Evolutionary conservation across 345 rosid genomes (phyloP).

Genomic region (Linum usitatissimum): DNA sequence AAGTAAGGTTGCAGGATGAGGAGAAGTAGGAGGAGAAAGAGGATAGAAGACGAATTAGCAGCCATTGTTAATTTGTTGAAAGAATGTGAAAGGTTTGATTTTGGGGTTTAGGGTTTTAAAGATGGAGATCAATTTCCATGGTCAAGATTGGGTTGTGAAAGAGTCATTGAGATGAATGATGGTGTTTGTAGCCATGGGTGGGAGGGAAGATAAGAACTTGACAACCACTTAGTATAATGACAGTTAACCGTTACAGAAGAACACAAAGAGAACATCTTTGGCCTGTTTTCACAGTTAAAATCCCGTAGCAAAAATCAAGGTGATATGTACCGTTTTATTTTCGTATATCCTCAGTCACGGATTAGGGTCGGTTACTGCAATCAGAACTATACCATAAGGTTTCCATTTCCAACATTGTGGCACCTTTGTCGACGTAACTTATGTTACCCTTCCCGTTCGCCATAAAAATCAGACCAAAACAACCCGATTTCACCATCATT

Average conservation of each 20-base stretch:
- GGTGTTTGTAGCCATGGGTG: conserved; percentile 12
- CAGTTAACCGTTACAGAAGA: conserved; percentile 35
- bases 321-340: no score
- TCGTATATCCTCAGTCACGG: no score
- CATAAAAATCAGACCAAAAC: no score
- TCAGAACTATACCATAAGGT: no score
- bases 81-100: not conserved
- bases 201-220: conserved; percentile 12
- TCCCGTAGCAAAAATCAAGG: no score
- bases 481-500: no score
- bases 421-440: no score
- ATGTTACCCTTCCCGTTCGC: no score
- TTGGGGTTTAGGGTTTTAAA: conserved; percentile 8
- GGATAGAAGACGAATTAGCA: conserved; percentile 15
- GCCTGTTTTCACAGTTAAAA: no score
- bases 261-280: no score
- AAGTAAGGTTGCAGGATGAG: conserved; percentile 19
- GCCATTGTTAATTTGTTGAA: conserved; percentile 32
- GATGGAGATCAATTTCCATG: conserved; percentile 6
- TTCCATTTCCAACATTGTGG: no score
- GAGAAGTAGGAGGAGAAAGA: conserved; percentile 23
- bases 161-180: conserved; percentile 35
- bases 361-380: no score
- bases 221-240: conserved; percentile 32
- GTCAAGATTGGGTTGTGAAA: conserved; percentile 3